These are phyloP conservation scores for Penicillium simplicissimum DNA, from an alignment of 495 filamentous ascomycete genomes.

Conservation along the genomic window DNA sequence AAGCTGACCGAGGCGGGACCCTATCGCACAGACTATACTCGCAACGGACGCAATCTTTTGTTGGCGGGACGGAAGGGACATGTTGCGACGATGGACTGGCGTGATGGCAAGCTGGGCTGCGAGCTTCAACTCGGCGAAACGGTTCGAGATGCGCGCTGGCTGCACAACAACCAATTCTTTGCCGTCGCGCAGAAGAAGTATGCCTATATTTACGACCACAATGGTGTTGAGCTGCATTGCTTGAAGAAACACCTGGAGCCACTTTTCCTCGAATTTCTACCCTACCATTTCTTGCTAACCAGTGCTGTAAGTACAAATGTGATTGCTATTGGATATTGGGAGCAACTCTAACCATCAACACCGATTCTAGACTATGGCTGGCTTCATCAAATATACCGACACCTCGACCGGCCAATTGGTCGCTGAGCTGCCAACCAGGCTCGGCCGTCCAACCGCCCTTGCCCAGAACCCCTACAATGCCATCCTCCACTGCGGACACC, in stretches of 20 bases:
- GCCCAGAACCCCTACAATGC: conserved; percentile 89
- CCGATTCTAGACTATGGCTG: conserved; percentile 65
- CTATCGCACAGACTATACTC: conserved; percentile 82
- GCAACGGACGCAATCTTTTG: conserved; percentile 82
- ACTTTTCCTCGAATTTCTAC: conserved; percentile 92
- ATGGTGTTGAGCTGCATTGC: conserved; percentile 89
- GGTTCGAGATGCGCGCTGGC: conserved; percentile 83
- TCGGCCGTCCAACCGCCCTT: conserved; percentile 81
- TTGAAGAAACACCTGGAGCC: conserved; percentile 87
- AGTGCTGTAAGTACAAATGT: conserved; percentile 62
- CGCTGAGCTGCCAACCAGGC: conserved; percentile 76
- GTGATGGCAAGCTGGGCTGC: conserved; percentile 83
- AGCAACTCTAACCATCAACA: conserved; percentile 7
- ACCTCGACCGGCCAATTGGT: conserved; percentile 88
- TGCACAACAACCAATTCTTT: conserved; percentile 95
- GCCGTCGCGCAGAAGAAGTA: conserved; percentile 98
- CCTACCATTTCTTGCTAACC: conserved; percentile 92
- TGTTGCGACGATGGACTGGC: conserved; percentile 96
- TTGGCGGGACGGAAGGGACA: conserved; percentile 91
- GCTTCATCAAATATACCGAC: conserved; percentile 91
- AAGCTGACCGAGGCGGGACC: conserved; percentile 81
- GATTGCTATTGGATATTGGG: background rate
- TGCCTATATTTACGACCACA: conserved; percentile 89
- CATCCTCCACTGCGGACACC: conserved; percentile 85
- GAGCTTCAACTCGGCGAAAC: conserved; percentile 91